Evolutionary conservation across 129 eudicot species (phyloP).

Genomic region (Arctium minus): DNA sequence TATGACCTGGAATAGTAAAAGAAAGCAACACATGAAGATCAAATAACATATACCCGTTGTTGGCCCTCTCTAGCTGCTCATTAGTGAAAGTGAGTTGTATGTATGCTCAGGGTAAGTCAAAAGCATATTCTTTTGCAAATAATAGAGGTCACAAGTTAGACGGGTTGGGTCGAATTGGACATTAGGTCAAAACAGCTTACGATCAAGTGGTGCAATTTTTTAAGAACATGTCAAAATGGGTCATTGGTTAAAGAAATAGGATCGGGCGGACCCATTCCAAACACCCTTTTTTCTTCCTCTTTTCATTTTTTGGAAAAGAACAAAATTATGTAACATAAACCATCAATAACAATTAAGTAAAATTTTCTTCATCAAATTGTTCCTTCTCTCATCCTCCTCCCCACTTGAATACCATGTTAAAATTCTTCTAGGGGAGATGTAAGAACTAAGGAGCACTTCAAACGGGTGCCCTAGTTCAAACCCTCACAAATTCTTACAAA

Average conservation of each 20-base stretch:
- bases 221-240: neutral
- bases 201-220: neutral
- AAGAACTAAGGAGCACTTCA: too few relatives aligned
- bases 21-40: conserved; percentile 9
- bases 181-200: neutral
- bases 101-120: conserved; percentile 3
- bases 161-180: neutral
- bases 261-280: neutral
- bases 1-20: conserved; percentile 28
- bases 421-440: too few relatives aligned
- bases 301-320: neutral
- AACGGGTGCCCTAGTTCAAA: too few relatives aligned
- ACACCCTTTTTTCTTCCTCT: neutral
- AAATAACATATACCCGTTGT: neutral
- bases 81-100: neutral
- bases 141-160: neutral
- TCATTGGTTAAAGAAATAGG: neutral
- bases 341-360: neutral
- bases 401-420: neutral
- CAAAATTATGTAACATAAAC: neutral
- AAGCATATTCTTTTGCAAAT: neutral
- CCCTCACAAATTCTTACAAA: too few relatives aligned
- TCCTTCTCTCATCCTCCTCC: neutral
- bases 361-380: neutral
- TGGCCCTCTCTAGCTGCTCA: too few relatives aligned